Base-by-base conservation (phyloP, 139 green algal genomes). In the Chlorella ohadii region DNA sequence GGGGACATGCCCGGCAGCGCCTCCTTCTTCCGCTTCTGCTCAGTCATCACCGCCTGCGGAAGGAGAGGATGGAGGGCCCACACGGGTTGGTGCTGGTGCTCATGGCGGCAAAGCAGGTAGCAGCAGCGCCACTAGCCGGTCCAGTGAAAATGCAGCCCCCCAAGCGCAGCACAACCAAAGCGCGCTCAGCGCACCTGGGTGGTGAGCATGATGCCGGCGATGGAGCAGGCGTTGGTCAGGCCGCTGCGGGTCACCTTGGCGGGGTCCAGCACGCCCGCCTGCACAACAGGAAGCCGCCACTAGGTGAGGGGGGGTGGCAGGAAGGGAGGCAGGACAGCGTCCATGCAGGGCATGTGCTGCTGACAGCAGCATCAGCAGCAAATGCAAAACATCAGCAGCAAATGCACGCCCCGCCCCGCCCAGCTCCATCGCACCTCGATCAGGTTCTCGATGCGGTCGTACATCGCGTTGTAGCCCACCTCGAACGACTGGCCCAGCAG, bases 181-280 rank as follows among this genome's bases (percentile, higher is more conserved):
- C n/a, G 44, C 44, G 9, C 7, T 51, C 9, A 16, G 9, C 51
- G 51, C 51, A 59, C 88, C 51, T 98, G 97, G 31, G 97, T 99
- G n/a, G 97, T 99, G 65, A 99, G 93, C 94, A 99, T 96, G 92
- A 99, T 99, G 83, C 96, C 97, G 41, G 97, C 97, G 83, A 99
- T 98, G 81, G 93, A 97, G 79, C 91, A 95, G 19, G 94, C 88
- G 87, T 99, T 99, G 66, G 92, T 90, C 41, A 99, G 90, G 66
- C 91, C 97, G 84, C 92, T 96, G 79, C 96, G 93, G 31, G 97
- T 99, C 31, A 98, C 93, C 70, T 77, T 59, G 51, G 51, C 51
- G 15, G 51, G 51, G 51, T 59, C 51, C 51, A 59, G 51, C 51
- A 59, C 51, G 51, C 51, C 51, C 51, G 51, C 51, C 51, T 59